Evolutionary conservation across 164 flowering plant species (phyloP).

Genomic region (Euptelea pleiosperma): DNA sequence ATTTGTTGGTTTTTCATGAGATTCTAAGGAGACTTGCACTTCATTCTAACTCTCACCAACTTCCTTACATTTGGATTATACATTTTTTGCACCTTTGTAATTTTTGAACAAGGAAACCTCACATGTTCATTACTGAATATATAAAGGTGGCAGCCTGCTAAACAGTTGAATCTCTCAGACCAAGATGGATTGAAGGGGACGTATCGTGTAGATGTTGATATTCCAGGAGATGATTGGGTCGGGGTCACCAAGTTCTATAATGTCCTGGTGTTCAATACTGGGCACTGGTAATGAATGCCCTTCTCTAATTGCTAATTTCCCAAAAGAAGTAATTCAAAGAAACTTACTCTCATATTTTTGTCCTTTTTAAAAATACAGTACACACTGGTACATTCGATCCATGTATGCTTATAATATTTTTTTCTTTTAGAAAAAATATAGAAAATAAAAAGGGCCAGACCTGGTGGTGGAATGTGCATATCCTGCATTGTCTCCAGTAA

Average conservation of each 20-base stretch:
- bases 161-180: slow-evolving; percentile 24
- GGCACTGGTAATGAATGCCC: slow-evolving; percentile 69
- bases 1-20: no score
- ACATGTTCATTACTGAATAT: slow-evolving; percentile 50
- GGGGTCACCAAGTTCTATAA: slow-evolving; percentile 68
- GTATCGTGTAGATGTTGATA: slow-evolving; percentile 83
- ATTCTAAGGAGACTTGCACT: no score
- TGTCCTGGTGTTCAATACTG: slow-evolving; percentile 87
- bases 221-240: slow-evolving; percentile 90
- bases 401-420: no score
- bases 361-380: no score
- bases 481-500: not conserved
- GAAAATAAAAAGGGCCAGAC: no score
- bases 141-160: slow-evolving; percentile 81
- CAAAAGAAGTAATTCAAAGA: not conserved
- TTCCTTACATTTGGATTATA: no score
- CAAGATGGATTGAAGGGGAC: slow-evolving; percentile 56
- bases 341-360: slow-evolving; percentile 1
- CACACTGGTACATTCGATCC: no score
- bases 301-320: slow-evolving; percentile 6
- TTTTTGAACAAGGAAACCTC: not conserved
- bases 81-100: not conserved
- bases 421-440: no score
- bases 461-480: no score
- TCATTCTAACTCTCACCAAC: no score